A percentile compares a stretch with the other conserved stretches of the same genome.
Conservation (phyloP, 169 alveolate genomes). For the Hammondia hammondi region DNA sequence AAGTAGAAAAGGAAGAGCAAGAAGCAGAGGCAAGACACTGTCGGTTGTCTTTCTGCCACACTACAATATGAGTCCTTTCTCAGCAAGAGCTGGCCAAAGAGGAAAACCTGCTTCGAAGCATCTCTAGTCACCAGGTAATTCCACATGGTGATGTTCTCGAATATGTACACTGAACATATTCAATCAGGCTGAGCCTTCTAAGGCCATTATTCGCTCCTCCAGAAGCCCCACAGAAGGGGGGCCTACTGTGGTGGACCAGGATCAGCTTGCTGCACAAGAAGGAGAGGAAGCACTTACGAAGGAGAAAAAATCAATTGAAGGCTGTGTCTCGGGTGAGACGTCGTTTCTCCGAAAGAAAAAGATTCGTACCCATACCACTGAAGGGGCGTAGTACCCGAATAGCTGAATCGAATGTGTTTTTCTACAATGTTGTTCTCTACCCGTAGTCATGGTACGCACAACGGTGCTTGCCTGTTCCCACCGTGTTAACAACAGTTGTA, state of each 20-base stretch:
- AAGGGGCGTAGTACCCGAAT: not conserved
- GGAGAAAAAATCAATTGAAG: not conserved
- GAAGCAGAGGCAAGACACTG: not conserved
- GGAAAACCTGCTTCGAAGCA: not conserved
- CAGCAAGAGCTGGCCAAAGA: not conserved
- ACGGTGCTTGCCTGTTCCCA: not conserved
- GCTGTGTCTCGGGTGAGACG: not conserved
- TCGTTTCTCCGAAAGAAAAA: not conserved
- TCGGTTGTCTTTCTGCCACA: not conserved
- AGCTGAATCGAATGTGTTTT: too few species aligned
- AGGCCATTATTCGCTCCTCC: not conserved
- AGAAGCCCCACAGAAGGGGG: not conserved
- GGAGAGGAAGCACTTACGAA: not conserved
- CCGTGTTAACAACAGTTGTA: not conserved
- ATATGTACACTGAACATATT: too few species aligned
- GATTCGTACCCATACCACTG: not conserved
- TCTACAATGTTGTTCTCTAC: too few species aligned
- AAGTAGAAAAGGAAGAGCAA: not conserved
- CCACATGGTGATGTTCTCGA: too few species aligned
- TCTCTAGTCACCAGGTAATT: not conserved
- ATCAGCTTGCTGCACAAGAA: not conserved
- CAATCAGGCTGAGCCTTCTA: not conserved
- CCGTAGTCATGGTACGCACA: too few species aligned
- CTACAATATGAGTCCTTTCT: not conserved
- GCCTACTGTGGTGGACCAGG: not conserved